These are phyloP conservation scores for Colletotrichum orchidophilum DNA, from an alignment of 2,329 filamentous ascomycete genomes.

Conservation along the genomic window DNA sequence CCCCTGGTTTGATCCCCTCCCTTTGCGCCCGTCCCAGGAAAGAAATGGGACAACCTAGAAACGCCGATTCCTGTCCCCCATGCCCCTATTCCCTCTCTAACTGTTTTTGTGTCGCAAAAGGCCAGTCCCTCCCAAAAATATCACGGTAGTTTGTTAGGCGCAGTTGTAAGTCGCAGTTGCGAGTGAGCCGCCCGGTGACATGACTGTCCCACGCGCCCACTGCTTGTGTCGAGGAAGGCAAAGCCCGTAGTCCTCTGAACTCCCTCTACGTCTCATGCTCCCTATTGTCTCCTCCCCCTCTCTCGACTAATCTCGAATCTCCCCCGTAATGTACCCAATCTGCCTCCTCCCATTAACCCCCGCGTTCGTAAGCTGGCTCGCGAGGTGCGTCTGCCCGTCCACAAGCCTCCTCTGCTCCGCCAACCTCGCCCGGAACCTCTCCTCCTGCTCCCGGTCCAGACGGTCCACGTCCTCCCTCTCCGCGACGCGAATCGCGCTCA, in stretches of 20 bases:
- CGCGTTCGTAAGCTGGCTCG: constrained; percentile 44
- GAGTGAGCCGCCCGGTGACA: neutral
- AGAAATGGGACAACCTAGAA: neutral
- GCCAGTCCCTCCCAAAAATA: neutral
- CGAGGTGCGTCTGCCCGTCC: constrained; percentile 52
- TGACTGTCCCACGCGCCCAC: neutral
- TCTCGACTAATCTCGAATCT: constrained; percentile 51
- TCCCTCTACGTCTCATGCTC: too few relatives aligned
- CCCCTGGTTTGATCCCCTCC: neutral
- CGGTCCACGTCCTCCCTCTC: constrained; percentile 62
- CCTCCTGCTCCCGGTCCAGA: constrained; percentile 57
- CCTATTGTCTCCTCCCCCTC: neutral
- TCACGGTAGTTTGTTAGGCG: neutral
- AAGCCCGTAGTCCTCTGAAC: too few relatives aligned
- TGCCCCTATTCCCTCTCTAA: neutral
- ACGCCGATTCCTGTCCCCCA: neutral
- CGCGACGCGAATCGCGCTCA: constrained; percentile 58
- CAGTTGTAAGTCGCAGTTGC: neutral
- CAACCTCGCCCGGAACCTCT: constrained; percentile 54
- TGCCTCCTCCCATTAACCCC: constrained; percentile 54
- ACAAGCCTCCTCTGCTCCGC: constrained; percentile 62
- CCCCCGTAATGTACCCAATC: constrained; percentile 65
- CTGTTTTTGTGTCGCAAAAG: neutral
- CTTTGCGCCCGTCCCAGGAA: neutral
- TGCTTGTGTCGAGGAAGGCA: neutral